Percentiles rank a stretch among this genome's conserved stretches.
Conservation (phyloP, 129 eudicot genomes). For the Lactuca saligna region DNA sequence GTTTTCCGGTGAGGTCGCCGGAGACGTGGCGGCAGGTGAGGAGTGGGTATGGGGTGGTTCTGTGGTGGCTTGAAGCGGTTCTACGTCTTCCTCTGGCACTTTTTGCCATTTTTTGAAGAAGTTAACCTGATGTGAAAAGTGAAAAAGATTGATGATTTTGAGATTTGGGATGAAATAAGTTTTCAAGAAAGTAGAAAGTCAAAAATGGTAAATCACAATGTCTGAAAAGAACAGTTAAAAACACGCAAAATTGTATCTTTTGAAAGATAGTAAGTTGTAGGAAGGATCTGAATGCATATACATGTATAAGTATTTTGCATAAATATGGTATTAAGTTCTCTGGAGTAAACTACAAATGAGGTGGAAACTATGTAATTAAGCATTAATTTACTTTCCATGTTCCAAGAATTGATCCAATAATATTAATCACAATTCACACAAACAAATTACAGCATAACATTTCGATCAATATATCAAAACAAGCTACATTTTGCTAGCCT, state of each 20-base stretch:
- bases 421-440: neutral
- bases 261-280: neutral
- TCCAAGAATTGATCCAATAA: neutral
- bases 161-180: constrained; percentile 7
- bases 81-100: constrained; percentile 79
- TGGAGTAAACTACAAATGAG: neutral
- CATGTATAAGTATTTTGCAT: constrained; percentile 2
- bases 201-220: neutral
- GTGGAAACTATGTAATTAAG: neutral
- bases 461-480: neutral
- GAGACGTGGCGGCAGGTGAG: constrained; percentile 28
- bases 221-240: neutral
- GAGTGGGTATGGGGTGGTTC: constrained; percentile 59
- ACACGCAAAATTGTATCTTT: neutral
- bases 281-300: constrained; percentile 5
- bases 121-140: constrained; percentile 16
- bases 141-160: constrained; percentile 1
- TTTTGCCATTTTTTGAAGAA: constrained; percentile 57
- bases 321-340: neutral
- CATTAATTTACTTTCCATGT: neutral
- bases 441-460: neutral
- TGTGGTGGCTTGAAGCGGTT: constrained; percentile 61
- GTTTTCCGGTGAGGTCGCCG: constrained; percentile 30
- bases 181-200: neutral
- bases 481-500: neutral